Percentiles rank a stretch among this genome's conserved stretches.
These are phyloP conservation scores for Teratosphaeria pseudoeucalypti DNA, from an alignment of 2,329 filamentous ascomycete genomes.

Conservation along the genomic window DNA sequence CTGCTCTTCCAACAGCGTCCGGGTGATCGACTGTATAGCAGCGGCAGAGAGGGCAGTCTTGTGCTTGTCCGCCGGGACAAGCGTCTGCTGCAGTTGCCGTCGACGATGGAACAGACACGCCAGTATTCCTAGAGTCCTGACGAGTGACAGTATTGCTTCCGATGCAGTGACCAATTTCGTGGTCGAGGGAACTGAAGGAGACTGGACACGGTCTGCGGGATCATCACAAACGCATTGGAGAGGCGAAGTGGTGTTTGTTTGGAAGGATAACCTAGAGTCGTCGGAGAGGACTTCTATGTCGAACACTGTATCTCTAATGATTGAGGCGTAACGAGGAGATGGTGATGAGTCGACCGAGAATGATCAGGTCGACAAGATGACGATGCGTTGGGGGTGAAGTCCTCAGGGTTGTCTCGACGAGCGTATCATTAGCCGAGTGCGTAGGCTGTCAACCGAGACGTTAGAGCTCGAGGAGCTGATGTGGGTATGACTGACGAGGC, in stretches of 20 bases:
- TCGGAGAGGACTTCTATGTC: too few relatives aligned
- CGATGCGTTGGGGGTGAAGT: too few relatives aligned
- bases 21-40: background rate
- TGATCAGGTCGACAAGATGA: too few relatives aligned
- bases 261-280: too few relatives aligned
- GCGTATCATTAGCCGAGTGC: too few relatives aligned
- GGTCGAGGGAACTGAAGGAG: background rate
- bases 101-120: background rate
- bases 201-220: background rate
- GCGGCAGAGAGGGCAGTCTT: background rate
- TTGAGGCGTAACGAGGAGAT: too few relatives aligned
- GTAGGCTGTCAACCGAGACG: too few relatives aligned
- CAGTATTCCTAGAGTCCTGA: background rate
- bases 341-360: too few relatives aligned
- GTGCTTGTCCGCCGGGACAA: background rate
- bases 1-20: background rate
- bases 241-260: background rate
- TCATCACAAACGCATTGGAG: background rate
- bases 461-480: background rate
- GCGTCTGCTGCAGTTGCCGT: background rate
- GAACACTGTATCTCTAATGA: too few relatives aligned
- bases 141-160: background rate
- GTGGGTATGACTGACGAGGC: background rate
- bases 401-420: too few relatives aligned
- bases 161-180: background rate